phyloP scores from a whole-genome alignment of 768 basidiomycete genomes.

The Suillus lakei region DNA sequence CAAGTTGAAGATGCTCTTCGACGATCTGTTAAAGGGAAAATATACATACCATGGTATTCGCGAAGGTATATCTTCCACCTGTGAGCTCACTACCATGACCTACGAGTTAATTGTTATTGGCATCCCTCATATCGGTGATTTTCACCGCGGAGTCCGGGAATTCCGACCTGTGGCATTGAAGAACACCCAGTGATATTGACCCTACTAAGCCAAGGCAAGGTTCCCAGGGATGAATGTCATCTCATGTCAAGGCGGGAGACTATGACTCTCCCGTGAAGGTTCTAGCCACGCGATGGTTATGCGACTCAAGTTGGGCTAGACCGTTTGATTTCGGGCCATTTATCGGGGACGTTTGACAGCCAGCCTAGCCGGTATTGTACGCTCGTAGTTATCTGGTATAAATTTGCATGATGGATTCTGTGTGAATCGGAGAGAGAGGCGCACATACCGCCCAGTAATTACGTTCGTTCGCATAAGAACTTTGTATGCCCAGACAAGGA shows the following conservation, averaged over 20 bases:
- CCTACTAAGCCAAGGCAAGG: neutral
- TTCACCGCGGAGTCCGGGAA: neutral
- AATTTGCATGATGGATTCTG: neutral
- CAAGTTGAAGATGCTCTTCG: too few species aligned
- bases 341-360: neutral
- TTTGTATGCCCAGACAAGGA: neutral
- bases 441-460: neutral
- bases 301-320: too few species aligned
- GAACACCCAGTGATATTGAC: neutral
- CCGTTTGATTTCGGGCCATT: neutral
- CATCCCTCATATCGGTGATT: neutral
- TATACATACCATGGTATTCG: neutral
- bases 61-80: neutral
- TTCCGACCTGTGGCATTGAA: neutral
- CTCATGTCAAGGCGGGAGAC: neutral
- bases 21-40: neutral
- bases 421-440: neutral
- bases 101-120: too few species aligned
- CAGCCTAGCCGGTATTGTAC: neutral
- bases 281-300: neutral
- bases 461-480: neutral
- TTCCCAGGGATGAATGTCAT: neutral
- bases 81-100: neutral
- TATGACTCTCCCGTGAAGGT: constrained; percentile 1
- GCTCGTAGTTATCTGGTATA: neutral